Evolutionary conservation across 1,284 basidiomycete genomes (phyloP), one percentile per base, ranked within the genome.

Genomic region (Puccinia polysora): DNA sequence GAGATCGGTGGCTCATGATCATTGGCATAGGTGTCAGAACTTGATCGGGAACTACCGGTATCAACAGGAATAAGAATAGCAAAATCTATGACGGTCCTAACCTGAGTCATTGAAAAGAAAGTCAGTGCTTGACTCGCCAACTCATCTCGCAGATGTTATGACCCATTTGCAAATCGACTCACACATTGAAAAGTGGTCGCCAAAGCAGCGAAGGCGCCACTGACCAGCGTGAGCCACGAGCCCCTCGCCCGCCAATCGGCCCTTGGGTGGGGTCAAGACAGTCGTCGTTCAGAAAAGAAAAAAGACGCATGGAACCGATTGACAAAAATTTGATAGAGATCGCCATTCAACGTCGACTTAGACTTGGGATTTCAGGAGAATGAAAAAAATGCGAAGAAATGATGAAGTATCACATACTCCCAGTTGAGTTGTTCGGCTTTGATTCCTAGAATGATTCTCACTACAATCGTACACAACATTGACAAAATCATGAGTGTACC

Each of bases 111-210:
- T n/a, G n/a, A n/a, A n/a, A n/a, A n/a, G n/a, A n/a, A n/a, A n/a
- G n/a, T n/a, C n/a, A n/a, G n/a, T n/a, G n/a, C n/a, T n/a, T n/a
- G n/a, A n/a, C n/a, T n/a, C n/a, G n/a, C n/a, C n/a, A n/a, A n/a
- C n/a, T n/a, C n/a, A n/a, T n/a, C n/a, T n/a, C n/a, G n/a, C n/a
- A n/a, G n/a, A n/a, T n/a, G n/a, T n/a, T n/a, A n/a, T n/a, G n/a
- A n/a, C n/a, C n/a, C n/a, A n/a, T n/a, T n/a, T n/a, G n/a, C n/a
- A n/a, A n/a, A n/a, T n/a, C n/a, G n/a, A n/a, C 56, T 59, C 6
- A 40, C 56, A 32, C 56, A 59, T 43, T 40, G 56, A 59, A 59
- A 59, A 5, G 56, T 38, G 12, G 20, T 40, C 12, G 56, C 56
- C 56, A 59, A 20, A 14, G 25, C 56, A 20, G 28, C 18, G 23